Base-by-base conservation (phyloP, 345 rosid genomes). In the Murraya paniculata region DNA sequence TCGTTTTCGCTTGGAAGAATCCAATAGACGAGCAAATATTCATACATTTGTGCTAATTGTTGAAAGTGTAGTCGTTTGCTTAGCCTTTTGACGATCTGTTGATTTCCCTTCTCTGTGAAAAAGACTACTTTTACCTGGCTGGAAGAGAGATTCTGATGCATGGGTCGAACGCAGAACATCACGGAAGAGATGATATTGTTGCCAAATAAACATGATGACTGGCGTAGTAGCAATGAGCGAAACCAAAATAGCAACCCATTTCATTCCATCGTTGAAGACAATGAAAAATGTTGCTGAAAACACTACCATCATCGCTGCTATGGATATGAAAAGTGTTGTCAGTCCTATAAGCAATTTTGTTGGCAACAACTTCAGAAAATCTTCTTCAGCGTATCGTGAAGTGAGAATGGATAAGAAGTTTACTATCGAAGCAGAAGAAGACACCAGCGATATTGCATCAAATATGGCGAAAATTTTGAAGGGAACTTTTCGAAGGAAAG, bases 381-480 rank as follows among this genome's bases (percentile, higher is more conserved):
- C 73, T 0, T 57, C 14, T 28, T 36, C 21, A 10, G 75, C 27
- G 1, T 28, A 38, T 1, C 72, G 50, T 6, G 79, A 69, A 7
- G 79, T 60, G 18, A 68, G 62, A 62, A 78, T 68, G 18, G 78
- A 77, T 19, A 74, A 3, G 61, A 81, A 74, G 4, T 2, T 38
- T 2, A 62, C 6, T 28, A 81, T 9, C 0, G 75, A 50, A 4
- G 31, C 22, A 19, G 30, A n/a, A 2, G 79, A 64, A 4, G 4
- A 27, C 0, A 78, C 14, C 24, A 75, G 30, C 0, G 33, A 60
- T 60, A 25, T 60, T 6, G 16, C 64, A 25, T 25, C 16, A 9
- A 16, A 69, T n/a, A 81, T 7, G 1, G 65, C 50, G n/a, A 77
- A 81, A 60, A 72, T 1, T n/a, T 73, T 74, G 56, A 80, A 80